These are phyloP conservation scores for Gnomoniopsis smithogilvyi DNA, from an alignment of 2,329 filamentous ascomycete genomes.

Conservation along the genomic window DNA sequence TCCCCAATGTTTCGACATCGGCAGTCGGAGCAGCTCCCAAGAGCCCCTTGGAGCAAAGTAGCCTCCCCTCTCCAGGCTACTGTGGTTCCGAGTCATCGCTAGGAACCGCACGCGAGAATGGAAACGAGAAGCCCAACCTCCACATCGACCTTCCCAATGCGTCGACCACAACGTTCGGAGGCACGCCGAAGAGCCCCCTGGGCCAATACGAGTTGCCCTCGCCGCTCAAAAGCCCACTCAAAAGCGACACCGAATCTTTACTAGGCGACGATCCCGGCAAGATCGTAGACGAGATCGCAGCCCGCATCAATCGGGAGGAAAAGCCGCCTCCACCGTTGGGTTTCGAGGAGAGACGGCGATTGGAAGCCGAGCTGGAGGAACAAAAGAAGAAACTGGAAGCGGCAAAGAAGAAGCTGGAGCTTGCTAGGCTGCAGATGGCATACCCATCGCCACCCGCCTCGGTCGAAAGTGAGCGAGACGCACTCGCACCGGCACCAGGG, in stretches of 20 bases:
- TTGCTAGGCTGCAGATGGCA: slow-evolving; percentile 4
- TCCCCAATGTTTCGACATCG: slow-evolving; percentile 27
- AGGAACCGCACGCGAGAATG: slow-evolving; percentile 25
- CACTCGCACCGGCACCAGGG: no score
- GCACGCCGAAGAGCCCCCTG: slow-evolving; percentile 34
- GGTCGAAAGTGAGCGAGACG: slow-evolving; percentile 19
- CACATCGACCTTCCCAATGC: slow-evolving; percentile 40
- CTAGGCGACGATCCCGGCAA: slow-evolving; percentile 28
- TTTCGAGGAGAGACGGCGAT: neutral
- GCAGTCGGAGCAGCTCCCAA: slow-evolving; percentile 27
- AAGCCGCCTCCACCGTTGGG: slow-evolving; percentile 14
- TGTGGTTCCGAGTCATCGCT: slow-evolving; percentile 24
- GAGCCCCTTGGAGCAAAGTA: slow-evolving; percentile 37
- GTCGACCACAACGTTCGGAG: slow-evolving; percentile 23
- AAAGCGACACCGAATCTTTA: slow-evolving; percentile 24
- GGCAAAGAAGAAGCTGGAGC: slow-evolving; percentile 2
- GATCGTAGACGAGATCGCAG: slow-evolving; percentile 24
- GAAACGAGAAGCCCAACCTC: slow-evolving; percentile 22
- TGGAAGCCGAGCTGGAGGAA: slow-evolving; percentile 2
- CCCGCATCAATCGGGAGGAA: slow-evolving; percentile 22
- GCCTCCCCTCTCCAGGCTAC: slow-evolving; percentile 24
- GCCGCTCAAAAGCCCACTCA: slow-evolving; percentile 19
- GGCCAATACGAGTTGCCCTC: slow-evolving; percentile 36
- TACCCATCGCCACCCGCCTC: slow-evolving; percentile 35
- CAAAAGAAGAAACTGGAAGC: neutral